Evolutionary conservation across 108 stramenopile genomes (phyloP).

Genomic region (Chaetoceros muelleri): DNA sequence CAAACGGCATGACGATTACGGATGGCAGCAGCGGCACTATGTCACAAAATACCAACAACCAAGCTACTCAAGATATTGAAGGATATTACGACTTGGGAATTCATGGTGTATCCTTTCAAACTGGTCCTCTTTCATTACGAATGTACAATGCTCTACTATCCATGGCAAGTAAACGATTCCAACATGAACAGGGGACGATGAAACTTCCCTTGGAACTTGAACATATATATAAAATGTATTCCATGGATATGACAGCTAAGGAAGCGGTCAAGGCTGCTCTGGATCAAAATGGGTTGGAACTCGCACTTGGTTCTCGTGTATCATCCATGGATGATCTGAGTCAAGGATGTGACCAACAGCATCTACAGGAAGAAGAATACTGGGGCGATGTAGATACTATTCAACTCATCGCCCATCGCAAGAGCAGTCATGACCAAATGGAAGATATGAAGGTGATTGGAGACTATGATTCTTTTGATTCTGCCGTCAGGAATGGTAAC

Average conservation of each 20-base stretch:
- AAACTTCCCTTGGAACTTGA: conserved; percentile 31
- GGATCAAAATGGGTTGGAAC: conserved; percentile 48
- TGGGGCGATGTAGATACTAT: conserved; percentile 69
- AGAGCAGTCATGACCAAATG: too few relatives aligned
- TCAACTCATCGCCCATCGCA: conserved; percentile 33
- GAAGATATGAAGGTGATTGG: too few relatives aligned
- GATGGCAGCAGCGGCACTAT: too few relatives aligned
- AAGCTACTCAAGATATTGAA: too few relatives aligned
- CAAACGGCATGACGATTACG: too few relatives aligned
- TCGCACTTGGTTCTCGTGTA: too few relatives aligned
- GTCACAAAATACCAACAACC: too few relatives aligned
- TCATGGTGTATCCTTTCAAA: conserved; percentile 47
- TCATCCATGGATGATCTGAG: too few relatives aligned
- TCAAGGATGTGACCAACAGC: too few relatives aligned
- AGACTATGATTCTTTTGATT: conserved; percentile 54
- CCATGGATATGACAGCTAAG: conserved; percentile 77
- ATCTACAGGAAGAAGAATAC: conserved; percentile 51
- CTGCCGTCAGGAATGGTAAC: conserved; percentile 39
- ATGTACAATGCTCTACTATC: conserved; percentile 71
- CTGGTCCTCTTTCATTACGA: conserved; percentile 37
- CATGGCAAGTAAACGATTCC: too few relatives aligned
- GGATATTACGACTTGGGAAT: conserved; percentile 61
- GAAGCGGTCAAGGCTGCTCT: conserved; percentile 67
- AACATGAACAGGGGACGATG: conserved; percentile 1
- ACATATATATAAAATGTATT: conserved; percentile 34